Evolutionary conservation across 2,329 filamentous ascomycete genomes (phyloP).

Genomic region (Emergomyces pasteurianus): DNA sequence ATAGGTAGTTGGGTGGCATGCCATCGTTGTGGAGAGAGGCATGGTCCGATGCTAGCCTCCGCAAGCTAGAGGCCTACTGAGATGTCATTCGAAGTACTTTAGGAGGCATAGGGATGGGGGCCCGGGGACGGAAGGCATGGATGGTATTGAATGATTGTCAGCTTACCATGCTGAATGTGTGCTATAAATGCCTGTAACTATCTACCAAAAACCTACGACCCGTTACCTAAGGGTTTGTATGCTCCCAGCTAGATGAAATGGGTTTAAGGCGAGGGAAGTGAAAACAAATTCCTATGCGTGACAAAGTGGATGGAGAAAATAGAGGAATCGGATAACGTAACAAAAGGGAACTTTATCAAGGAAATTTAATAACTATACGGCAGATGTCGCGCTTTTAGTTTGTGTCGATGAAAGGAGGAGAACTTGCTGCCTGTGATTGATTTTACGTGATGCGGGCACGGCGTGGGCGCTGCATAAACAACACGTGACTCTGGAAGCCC

Average conservation of each 20-base stretch:
- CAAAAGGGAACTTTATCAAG: neutral
- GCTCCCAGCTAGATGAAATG: neutral
- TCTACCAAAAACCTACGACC: neutral
- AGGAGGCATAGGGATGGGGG: neutral
- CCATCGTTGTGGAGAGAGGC: conserved; percentile 42
- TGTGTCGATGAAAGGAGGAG: neutral
- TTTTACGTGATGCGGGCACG: neutral
- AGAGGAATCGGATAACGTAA: neutral
- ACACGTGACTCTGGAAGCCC: neutral
- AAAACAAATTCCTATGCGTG: neutral
- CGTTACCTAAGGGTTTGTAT: neutral
- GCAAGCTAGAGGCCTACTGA: conserved; percentile 30
- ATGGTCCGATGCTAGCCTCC: conserved; percentile 50
- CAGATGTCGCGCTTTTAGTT: neutral
- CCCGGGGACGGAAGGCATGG: neutral
- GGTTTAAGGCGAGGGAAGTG: neutral
- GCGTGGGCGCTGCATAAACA: neutral
- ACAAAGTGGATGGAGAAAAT: neutral
- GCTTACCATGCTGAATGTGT: neutral
- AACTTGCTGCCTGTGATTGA: too few relatives aligned
- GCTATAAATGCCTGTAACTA: neutral
- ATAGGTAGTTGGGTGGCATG: conserved; percentile 52
- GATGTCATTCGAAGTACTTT: neutral
- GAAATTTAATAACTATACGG: neutral
- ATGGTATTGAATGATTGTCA: neutral